Conservation (phyloP, 2,329 filamentous ascomycete genomes). For the Hawksworthiomyces lignivorus region DNA sequence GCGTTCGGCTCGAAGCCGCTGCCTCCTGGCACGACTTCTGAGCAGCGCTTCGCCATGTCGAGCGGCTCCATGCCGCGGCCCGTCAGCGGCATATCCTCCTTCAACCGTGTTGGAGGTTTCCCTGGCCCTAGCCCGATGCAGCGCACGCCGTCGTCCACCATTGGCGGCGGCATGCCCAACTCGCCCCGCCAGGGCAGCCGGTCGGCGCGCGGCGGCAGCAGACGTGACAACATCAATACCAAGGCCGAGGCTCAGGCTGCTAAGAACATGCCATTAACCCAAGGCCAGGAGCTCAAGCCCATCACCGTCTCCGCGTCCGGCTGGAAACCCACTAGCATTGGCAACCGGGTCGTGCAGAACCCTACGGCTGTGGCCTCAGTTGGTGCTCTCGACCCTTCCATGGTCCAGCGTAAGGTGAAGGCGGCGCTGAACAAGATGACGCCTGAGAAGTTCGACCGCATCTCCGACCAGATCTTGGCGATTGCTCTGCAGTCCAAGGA, state of each 20-base stretch:
- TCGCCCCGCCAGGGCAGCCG: constrained; percentile 64
- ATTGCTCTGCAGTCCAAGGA: constrained; percentile 94
- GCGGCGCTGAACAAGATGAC: constrained; percentile 99
- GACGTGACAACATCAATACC: constrained; percentile 43
- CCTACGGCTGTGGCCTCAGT: constrained; percentile 35
- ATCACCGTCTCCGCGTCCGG: constrained; percentile 65
- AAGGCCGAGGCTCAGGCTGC: constrained; percentile 62
- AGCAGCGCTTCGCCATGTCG: constrained; percentile 64
- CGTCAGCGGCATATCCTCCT: constrained; percentile 20
- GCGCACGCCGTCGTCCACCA: constrained; percentile 51
- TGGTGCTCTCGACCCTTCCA: constrained; percentile 71
- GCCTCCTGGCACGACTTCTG: constrained; percentile 69
- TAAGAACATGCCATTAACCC: constrained; percentile 88
- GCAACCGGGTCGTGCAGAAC: constrained; percentile 30
- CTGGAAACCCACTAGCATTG: constrained; percentile 81
- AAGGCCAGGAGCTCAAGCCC: constrained; percentile 71
- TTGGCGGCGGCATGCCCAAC: constrained; percentile 52
- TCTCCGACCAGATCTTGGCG: constrained; percentile 82
- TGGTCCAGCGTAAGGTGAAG: constrained; percentile 99
- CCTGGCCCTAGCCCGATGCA: constrained; percentile 55
- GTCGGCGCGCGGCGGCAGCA: constrained; percentile 55
- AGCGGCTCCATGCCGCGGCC: constrained; percentile 43
- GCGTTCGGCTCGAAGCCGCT: constrained; percentile 59
- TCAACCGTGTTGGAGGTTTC: constrained; percentile 55
- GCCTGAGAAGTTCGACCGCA: constrained; percentile 95